A percentile compares a stretch with the other conserved stretches of the same genome.
phyloP scores from a whole-genome alignment of 2,329 filamentous ascomycete genomes.

The Fusarium sp. region DNA sequence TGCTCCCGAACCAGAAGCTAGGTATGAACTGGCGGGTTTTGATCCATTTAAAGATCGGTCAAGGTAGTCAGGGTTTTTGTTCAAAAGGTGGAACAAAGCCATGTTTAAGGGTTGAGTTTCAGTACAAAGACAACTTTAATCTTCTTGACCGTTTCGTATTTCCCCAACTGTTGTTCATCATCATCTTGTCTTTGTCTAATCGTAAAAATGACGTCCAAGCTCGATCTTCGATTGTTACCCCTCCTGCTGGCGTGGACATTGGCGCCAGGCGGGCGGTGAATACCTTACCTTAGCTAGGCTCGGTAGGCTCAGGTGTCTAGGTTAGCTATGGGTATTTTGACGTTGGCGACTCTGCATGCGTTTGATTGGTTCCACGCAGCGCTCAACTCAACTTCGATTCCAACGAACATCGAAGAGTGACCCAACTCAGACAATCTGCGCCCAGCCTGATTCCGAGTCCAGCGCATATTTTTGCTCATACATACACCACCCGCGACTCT shows the following conservation, averaged over 20 bases:
- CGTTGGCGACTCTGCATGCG: conserved; percentile 31
- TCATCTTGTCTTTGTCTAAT: neutral
- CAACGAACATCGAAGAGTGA: conserved; percentile 30
- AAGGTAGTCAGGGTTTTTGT: conserved; percentile 3
- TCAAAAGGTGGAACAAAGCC: conserved; percentile 16
- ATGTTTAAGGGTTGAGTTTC: neutral
- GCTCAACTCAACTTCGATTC: conserved; percentile 38
- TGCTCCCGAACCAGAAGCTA: conserved; percentile 19
- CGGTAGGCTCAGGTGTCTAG: conserved; percentile 27
- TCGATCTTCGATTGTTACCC: conserved; percentile 33
- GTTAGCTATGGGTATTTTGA: conserved; percentile 40
- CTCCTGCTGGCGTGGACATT: conserved; percentile 35
- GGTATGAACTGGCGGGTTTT: conserved; percentile 1
- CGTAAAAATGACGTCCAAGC: conserved; percentile 17
- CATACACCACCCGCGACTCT: neutral
- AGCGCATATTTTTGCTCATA: conserved; percentile 14
- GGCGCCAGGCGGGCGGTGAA: conserved; percentile 44
- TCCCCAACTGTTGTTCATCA: neutral
- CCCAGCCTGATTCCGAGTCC: conserved; percentile 31
- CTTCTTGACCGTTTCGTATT: neutral
- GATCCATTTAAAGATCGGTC: conserved; percentile 9
- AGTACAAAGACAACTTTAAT: neutral
- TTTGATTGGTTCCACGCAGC: conserved; percentile 46
- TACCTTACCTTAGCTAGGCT: neutral
- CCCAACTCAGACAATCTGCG: conserved; percentile 39